phyloP scores from a whole-genome alignment of 345 rosid genomes.

The Aquilaria malaccensis region DNA sequence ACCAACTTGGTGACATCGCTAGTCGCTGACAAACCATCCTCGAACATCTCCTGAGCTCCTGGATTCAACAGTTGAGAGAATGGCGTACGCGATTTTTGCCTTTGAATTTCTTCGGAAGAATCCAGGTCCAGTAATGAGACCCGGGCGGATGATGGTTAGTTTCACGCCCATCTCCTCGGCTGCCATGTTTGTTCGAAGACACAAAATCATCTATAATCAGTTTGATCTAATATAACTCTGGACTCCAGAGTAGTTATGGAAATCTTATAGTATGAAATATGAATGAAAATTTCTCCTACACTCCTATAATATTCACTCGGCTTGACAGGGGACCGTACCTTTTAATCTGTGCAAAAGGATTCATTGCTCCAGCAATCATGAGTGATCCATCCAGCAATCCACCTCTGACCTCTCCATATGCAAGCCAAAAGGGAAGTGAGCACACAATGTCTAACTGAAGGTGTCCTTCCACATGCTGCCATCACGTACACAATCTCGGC shows the following conservation, averaged over 20 bases:
- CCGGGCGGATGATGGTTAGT: conserved; percentile 43
- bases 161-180: conserved; percentile 12
- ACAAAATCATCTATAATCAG: background rate
- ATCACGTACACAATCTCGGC: conserved; percentile 65
- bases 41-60: conserved; percentile 56
- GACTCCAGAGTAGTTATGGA: background rate
- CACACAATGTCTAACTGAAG: conserved; percentile 66
- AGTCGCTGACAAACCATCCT: conserved; percentile 37
- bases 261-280: background rate
- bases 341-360: conserved; percentile 51
- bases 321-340: conserved; percentile 30
- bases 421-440: conserved; percentile 80
- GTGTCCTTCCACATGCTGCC: conserved; percentile 70
- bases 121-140: conserved; percentile 50
- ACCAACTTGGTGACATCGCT: conserved; percentile 41
- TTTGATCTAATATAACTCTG: background rate
- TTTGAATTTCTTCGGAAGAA: conserved; percentile 38
- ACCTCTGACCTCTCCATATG: conserved; percentile 41
- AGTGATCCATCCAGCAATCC: conserved; percentile 14
- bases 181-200: background rate
- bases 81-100: conserved; percentile 37
- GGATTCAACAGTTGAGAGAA: conserved; percentile 5
- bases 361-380: conserved; percentile 83
- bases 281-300: no score
- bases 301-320: no score